Evolutionary conservation across 2,329 filamentous ascomycete genomes (phyloP), one percentile per base, ranked within the genome.

Genomic region (Verticillium albo-atrum): DNA sequence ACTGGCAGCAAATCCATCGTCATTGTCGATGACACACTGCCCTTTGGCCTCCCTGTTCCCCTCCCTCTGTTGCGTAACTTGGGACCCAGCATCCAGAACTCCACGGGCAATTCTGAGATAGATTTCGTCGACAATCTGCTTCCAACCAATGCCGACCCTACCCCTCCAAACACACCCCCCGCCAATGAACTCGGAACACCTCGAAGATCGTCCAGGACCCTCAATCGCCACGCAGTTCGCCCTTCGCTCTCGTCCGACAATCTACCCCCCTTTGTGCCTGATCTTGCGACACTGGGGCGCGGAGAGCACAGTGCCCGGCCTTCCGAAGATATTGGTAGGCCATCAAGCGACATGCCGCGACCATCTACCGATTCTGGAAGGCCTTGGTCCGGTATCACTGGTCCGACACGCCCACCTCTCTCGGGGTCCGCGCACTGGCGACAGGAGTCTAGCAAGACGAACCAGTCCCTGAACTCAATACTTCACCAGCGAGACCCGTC

Each of bases 1-100:
- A 81, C 82, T 12, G 90, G 91, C n/a, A 96, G 91, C 78, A 89
- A 93, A 69, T 96, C 92, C 0, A 96, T 97, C 64, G 82, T 97
- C 58, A 96, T 97, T 68, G 86, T 96, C 35, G 91, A 96, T 60
- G 86, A 85, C 32, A 89, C 87, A 0, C 65, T 81, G 17, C 75
- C 79, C 0, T 75, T 77, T 5, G 75, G 84, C 9, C 71, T 80
- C n/a, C 74, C 79, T 1, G 65, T 51, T 42, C 55, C 55, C 14
- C 35, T 53, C 1, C 51, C 51, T 9, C 14, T 53, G 3, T 9
- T 23, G 20, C 42, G 42, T 23, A 20, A 20, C n/a, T 14, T 47
- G 20, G 20, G 20, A 47, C 42, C 42, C n/a, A 47, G 20, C n/a
- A 5, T 47, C 3, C 42, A 47, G 4, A 23, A 12, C 42, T 47